Percentiles rank a stretch among this genome's conserved stretches.
Conservation (phyloP, 2,329 filamentous ascomycete species). For the Botrytis medusae region DNA sequence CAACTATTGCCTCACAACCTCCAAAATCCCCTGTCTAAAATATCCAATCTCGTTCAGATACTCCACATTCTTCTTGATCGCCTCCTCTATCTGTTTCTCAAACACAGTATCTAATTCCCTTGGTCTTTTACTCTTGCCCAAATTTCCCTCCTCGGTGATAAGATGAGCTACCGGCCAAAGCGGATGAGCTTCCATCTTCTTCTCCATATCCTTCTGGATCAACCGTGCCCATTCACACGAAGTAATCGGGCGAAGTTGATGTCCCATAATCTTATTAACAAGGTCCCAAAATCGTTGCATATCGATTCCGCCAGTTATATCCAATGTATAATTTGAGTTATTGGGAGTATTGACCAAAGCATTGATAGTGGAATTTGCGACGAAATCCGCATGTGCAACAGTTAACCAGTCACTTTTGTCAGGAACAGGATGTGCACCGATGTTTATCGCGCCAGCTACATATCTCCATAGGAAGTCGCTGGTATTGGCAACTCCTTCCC, state of each 20-base stretch:
- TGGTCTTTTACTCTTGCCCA: constrained; percentile 4
- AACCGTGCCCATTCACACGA: neutral
- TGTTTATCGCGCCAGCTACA: constrained; percentile 24
- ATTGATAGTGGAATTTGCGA: constrained; percentile 8
- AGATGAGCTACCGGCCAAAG: constrained; percentile 15
- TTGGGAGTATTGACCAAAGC: neutral
- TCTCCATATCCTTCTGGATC: neutral
- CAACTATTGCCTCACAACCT: neutral
- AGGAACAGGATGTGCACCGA: constrained; percentile 22
- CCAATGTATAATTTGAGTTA: neutral
- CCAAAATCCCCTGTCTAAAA: neutral
- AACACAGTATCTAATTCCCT: neutral
- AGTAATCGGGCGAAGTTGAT: neutral
- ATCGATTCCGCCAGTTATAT: neutral
- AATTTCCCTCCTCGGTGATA: neutral
- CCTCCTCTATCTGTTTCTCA: constrained; percentile 2
- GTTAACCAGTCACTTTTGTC: constrained; percentile 16
- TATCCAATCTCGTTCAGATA: constrained; percentile 15
- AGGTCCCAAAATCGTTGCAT: constrained; percentile 11
- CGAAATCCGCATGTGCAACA: constrained; percentile 6
- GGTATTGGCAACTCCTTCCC: constrained; percentile 30
- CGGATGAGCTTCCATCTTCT: constrained; percentile 3
- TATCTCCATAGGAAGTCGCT: constrained; percentile 35
- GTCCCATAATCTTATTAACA: neutral
- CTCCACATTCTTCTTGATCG: constrained; percentile 15